Evolutionary conservation across 441 rosid species (phyloP).

Genomic region (Erysimum cheiri): DNA sequence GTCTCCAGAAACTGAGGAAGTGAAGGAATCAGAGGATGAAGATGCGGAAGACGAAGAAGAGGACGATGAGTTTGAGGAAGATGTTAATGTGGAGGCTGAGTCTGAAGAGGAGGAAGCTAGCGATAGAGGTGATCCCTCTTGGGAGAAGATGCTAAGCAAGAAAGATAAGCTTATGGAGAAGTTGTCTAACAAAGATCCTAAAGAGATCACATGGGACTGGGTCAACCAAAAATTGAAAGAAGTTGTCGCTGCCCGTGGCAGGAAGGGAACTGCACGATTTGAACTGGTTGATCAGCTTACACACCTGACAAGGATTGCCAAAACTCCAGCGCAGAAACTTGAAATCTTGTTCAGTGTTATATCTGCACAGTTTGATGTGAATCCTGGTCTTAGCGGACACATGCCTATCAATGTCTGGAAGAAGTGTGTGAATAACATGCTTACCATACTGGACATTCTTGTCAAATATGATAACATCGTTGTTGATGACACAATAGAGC

Average conservation of each 20-base stretch:
- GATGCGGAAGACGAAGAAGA: constrained; percentile 53
- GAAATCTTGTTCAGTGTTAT: constrained; percentile 75
- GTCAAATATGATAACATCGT: constrained; percentile 62
- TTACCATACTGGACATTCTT: constrained; percentile 65
- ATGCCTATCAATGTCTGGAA: constrained; percentile 87
- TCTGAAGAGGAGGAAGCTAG: constrained; percentile 46
- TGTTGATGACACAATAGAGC: constrained; percentile 70
- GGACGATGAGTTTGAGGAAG: constrained; percentile 58
- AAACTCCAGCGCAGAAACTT: constrained; percentile 84
- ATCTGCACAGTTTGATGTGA: constrained; percentile 84
- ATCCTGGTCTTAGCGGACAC: constrained; percentile 77
- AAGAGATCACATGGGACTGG: constrained; percentile 76
- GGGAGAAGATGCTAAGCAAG: constrained; percentile 72
- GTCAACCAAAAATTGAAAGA: constrained; percentile 82
- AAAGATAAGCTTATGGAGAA: constrained; percentile 71
- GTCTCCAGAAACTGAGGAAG: constrained; percentile 71
- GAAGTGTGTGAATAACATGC: constrained; percentile 75
- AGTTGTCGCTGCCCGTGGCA: constrained; percentile 79
- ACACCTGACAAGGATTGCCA: constrained; percentile 74
- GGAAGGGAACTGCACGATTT: constrained; percentile 76
- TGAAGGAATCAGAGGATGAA: constrained; percentile 48
- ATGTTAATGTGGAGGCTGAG: constrained; percentile 48
- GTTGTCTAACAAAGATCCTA: constrained; percentile 65
- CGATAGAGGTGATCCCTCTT: constrained; percentile 48
- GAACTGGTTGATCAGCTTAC: constrained; percentile 85